A percentile compares a stretch with the other conserved stretches of the same genome.
These are phyloP conservation scores for Furcasterigmium sp. DNA, from an alignment of 2,329 filamentous ascomycete genomes.

Conservation along the genomic window DNA sequence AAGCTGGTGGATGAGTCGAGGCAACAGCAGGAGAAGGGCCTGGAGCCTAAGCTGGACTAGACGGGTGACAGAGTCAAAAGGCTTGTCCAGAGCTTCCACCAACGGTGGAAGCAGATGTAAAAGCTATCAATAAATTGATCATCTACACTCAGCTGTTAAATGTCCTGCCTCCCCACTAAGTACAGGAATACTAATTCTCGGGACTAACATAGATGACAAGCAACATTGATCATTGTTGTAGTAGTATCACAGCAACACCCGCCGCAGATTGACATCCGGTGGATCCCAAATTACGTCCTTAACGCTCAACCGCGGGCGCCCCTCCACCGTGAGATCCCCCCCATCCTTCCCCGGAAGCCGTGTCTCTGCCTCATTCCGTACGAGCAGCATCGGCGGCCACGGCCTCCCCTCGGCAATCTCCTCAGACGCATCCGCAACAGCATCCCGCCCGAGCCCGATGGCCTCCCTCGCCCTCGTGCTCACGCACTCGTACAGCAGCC, in stretches of 20 bases:
- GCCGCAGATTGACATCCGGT: slow-evolving; percentile 17
- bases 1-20: slow-evolving; percentile 10
- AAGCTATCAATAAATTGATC: neutral
- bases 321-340: slow-evolving; percentile 14
- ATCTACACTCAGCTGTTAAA: neutral
- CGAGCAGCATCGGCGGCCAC: slow-evolving; percentile 18
- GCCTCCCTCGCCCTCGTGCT: slow-evolving; percentile 27
- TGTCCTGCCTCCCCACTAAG: too few relatives aligned
- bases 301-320: slow-evolving; percentile 21
- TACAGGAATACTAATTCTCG: too few relatives aligned
- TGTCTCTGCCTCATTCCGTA: slow-evolving; percentile 17
- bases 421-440: neutral
- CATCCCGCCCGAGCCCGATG: slow-evolving; percentile 20
- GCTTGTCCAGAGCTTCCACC: too few relatives aligned
- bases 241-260: neutral
- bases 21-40: neutral
- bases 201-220: too few relatives aligned
- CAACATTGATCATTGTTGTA: too few relatives aligned
- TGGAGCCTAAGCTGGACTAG: neutral
- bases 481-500: slow-evolving; percentile 44
- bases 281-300: slow-evolving; percentile 34
- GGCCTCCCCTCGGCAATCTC: slow-evolving; percentile 13
- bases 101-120: too few relatives aligned
- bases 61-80: neutral
- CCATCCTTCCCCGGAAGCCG: slow-evolving; percentile 13